phyloP scores from a whole-genome alignment of 305 asterid species.

The Fraxinus greggii region DNA sequence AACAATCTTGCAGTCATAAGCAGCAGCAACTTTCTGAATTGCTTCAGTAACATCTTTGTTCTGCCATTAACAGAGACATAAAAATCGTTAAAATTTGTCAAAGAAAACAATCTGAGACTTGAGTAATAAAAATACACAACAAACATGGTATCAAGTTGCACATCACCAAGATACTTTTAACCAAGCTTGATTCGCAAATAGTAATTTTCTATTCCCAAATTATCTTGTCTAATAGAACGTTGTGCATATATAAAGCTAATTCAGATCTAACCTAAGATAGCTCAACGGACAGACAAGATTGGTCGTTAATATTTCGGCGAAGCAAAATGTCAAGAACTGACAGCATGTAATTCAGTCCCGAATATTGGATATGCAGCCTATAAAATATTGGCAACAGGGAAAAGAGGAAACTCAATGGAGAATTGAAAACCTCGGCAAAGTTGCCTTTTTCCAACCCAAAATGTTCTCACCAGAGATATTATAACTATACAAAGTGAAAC shows the following conservation, averaged over 20 bases:
- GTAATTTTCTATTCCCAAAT: not conserved
- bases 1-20: constrained; percentile 93
- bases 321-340: constrained; percentile 5
- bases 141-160: not conserved
- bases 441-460: constrained; percentile 18
- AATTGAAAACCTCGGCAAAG: constrained; percentile 31
- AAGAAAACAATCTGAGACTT: not conserved
- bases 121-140: not conserved
- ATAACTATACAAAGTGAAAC: not conserved
- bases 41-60: constrained; percentile 87
- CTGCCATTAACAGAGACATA: constrained; percentile 34
- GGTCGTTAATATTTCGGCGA: constrained; percentile 13
- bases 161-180: not conserved
- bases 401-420: constrained; percentile 26
- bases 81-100: not conserved
- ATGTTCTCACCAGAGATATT: not conserved
- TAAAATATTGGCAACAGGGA: constrained; percentile 33
- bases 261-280: not conserved
- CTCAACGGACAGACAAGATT: not conserved
- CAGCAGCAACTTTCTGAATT: constrained; percentile 92
- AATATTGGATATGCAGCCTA: constrained; percentile 6
- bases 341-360: constrained; percentile 14
- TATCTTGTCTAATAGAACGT: not conserved
- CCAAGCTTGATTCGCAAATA: constrained; percentile 2
- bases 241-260: not conserved